phyloP scores from a whole-genome alignment of 345 rosid species.

The Geranium rotundifolium region DNA sequence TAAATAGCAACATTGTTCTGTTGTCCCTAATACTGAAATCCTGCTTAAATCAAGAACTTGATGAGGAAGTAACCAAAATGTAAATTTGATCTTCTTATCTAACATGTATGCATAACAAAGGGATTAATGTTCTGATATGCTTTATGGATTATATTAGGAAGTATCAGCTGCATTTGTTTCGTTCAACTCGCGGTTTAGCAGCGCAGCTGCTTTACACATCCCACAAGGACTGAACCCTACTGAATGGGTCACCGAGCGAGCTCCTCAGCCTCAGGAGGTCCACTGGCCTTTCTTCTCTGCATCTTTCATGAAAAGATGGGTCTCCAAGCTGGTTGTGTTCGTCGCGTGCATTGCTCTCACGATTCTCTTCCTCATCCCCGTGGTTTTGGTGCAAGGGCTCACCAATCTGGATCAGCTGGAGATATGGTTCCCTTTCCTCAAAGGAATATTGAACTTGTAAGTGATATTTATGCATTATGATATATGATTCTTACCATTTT shows the following conservation, averaged over 20 bases:
- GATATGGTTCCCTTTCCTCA: slow-evolving; percentile 67
- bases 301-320: slow-evolving; percentile 69
- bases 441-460: slow-evolving; percentile 52
- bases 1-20: no score
- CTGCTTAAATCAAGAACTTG: no score
- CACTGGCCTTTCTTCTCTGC: slow-evolving; percentile 89
- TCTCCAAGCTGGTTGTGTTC: slow-evolving; percentile 41
- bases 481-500: background rate
- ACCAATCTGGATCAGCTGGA: slow-evolving; percentile 74
- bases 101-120: background rate
- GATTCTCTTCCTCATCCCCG: slow-evolving; percentile 63
- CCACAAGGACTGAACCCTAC: slow-evolving; percentile 78
- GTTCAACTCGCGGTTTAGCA: slow-evolving; percentile 66
- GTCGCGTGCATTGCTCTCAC: slow-evolving; percentile 46
- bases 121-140: background rate
- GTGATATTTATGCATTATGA: slow-evolving; percentile 17
- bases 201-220: slow-evolving; percentile 64
- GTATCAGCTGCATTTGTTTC: slow-evolving; percentile 89
- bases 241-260: slow-evolving; percentile 77
- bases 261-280: slow-evolving; percentile 79
- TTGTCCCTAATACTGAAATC: no score
- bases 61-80: background rate
- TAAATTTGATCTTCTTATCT: background rate
- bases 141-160: slow-evolving; percentile 38
- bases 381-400: slow-evolving; percentile 81